Conservation (phyloP, 768 basidiomycete genomes). For the Rossbeevera mucosa region DNA sequence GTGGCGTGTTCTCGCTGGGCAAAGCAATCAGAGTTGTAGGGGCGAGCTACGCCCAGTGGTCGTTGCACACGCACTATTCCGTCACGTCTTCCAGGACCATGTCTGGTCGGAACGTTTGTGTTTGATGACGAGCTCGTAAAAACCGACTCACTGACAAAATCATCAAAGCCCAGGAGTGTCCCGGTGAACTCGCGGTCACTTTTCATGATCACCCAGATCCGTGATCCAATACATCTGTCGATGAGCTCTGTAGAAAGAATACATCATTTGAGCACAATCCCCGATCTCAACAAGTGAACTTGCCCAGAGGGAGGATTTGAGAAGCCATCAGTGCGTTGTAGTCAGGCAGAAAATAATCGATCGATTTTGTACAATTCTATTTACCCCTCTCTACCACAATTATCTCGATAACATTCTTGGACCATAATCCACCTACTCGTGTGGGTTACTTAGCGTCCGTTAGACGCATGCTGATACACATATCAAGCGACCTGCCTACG, state of each 20-base stretch:
- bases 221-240: slow-evolving; percentile 94
- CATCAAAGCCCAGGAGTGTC: slow-evolving; percentile 92
- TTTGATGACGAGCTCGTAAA: background rate
- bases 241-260: slow-evolving; percentile 66
- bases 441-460: slow-evolving; percentile 27
- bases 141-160: slow-evolving; percentile 91
- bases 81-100: slow-evolving; percentile 96
- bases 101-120: slow-evolving; percentile 40
- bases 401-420: slow-evolving; percentile 21
- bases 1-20: slow-evolving; percentile 76
- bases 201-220: slow-evolving; percentile 99
- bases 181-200: slow-evolving; percentile 95
- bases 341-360: slow-evolving; percentile 1
- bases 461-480: slow-evolving; percentile 28
- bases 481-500: slow-evolving; percentile 17
- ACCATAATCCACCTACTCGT: slow-evolving; percentile 18
- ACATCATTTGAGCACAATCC: background rate
- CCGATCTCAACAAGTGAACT: slow-evolving; percentile 9
- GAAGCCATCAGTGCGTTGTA: slow-evolving; percentile 61
- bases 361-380: slow-evolving; percentile 10
- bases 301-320: slow-evolving; percentile 90
- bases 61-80: slow-evolving; percentile 68
- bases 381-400: slow-evolving; percentile 10
- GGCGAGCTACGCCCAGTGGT: background rate
- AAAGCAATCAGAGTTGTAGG: background rate